Base-by-base conservation (phyloP, 345 rosid species). In the Lepidium africanum region DNA sequence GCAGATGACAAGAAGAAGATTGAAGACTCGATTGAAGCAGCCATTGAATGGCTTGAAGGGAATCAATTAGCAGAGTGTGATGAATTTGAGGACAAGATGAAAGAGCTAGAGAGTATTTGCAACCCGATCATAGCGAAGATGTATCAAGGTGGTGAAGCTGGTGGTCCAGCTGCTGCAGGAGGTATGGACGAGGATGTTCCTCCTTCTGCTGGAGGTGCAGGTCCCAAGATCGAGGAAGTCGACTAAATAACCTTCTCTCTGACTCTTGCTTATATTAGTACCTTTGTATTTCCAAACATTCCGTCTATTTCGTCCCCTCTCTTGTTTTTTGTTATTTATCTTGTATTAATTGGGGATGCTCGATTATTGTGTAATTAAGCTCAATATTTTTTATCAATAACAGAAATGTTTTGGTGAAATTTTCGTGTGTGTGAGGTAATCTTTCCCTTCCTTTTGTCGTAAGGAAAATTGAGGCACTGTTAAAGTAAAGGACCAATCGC, bases 101-200 rank as follows among this genome's bases (percentile, higher is more conserved):
- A 87, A 70, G 94, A 87, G 82, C 77, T 87, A 0, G 91, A 87
- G 80, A 70, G 86, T 75, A 66, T 84, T 7, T 86, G 95, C 78
- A 86, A 84, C 61, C 95, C 95, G 1, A 86, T 88, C 75, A 88
- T 88, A n/a, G 91, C 91, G 0, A 88, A 84, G 84, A 84, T 81
- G 87, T 83, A 86, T 36, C 95, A 79, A 79, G 86, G 86, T 3
- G 77, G 66, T 41, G 79, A 77, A 65, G 74, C 78, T 79, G 89
- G 84, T 7, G 89, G 78, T 32, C 62, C 73, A 40, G 57, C 60
- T 48, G 52, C 59, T 39, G 35, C 63, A 14, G 75, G 61, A 40
- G 76, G 79, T 42, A 81, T 83, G 82, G 89, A 83, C 8, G 94
- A 87, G 15, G 87, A 75, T 15, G 76, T 62, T 38, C 85, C 85